Percentiles rank a stretch among this genome's conserved stretches.
phyloP scores from a whole-genome alignment of 495 filamentous ascomycete genomes.

The Hypoxylon trugodes region DNA sequence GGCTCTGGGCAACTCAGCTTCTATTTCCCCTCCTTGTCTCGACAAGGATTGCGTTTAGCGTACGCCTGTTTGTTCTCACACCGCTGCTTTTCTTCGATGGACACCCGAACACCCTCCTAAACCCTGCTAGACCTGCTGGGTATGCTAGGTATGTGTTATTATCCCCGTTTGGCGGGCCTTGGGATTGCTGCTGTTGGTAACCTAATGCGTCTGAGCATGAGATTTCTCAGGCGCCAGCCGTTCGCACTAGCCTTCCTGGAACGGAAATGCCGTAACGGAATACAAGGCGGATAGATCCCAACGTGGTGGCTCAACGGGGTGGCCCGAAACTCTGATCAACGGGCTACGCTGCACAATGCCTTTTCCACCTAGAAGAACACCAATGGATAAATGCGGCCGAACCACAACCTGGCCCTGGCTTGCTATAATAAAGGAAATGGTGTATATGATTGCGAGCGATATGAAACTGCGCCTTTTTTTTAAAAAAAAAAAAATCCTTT shows the following conservation, averaged over 20 bases:
- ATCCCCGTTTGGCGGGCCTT: conserved; percentile 25
- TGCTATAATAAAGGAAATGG: conserved; percentile 33
- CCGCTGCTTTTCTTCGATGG: conserved; percentile 43
- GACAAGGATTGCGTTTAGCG: conserved; percentile 35
- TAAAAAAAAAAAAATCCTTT: conserved; percentile 15
- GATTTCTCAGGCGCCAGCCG: conserved; percentile 33
- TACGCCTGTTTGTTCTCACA: conserved; percentile 45
- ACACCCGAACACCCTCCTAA: conserved; percentile 16
- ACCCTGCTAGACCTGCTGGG: conserved; percentile 16
- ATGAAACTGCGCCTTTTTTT: conserved; percentile 31
- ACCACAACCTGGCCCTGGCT: conserved; percentile 30
- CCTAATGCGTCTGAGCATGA: conserved; percentile 37
- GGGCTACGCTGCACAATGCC: conserved; percentile 39
- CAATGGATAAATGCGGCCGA: conserved; percentile 39
- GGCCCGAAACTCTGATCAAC: conserved; percentile 48
- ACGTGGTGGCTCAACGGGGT: conserved; percentile 47
- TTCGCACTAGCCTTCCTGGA: conserved; percentile 42
- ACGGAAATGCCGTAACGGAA: conserved; percentile 45
- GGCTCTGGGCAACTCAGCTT: conserved; percentile 43
- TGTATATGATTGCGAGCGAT: conserved; percentile 26
- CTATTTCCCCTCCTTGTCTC: conserved; percentile 39
- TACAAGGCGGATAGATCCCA: conserved; percentile 50
- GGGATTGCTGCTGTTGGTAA: conserved; percentile 29
- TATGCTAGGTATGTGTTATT: no score
- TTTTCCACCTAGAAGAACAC: conserved; percentile 23